phyloP scores from a whole-genome alignment of 1,139 yeast species.

The Suhomyces bribrorum region DNA sequence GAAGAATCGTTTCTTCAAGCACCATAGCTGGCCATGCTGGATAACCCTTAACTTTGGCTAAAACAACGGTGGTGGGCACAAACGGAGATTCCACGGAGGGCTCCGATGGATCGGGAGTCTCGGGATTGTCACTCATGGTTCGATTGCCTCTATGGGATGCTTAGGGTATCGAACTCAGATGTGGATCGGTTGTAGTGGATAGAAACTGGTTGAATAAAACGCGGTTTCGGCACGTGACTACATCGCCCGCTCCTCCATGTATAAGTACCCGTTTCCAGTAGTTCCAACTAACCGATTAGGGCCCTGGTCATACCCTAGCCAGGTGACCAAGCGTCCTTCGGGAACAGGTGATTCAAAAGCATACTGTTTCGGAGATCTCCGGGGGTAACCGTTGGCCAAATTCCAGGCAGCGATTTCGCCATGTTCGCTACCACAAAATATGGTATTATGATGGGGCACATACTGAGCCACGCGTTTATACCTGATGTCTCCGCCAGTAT shows the following conservation, averaged over 20 bases:
- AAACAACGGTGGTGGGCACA: slow-evolving; percentile 42
- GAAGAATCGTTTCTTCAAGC: slow-evolving; percentile 57
- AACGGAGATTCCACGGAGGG: not conserved
- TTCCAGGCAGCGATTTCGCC: slow-evolving; percentile 4
- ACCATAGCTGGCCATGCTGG: slow-evolving; percentile 86
- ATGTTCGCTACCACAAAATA: slow-evolving; percentile 5
- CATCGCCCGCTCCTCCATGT: slow-evolving; percentile 26
- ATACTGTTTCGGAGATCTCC: not conserved
- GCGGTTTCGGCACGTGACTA: not conserved
- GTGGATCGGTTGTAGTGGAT: too few relatives aligned
- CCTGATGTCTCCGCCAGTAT: not conserved
- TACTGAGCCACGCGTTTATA: slow-evolving; percentile 5
- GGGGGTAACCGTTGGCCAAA: slow-evolving; percentile 2
- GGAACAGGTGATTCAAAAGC: not conserved
- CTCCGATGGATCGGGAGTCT: slow-evolving; percentile 1
- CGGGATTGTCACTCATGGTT: slow-evolving; percentile 1
- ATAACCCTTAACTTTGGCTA: slow-evolving; percentile 76
- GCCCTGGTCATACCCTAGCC: slow-evolving; percentile 13
- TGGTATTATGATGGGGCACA: slow-evolving; percentile 3
- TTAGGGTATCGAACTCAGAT: too few relatives aligned
- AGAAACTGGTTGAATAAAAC: too few relatives aligned
- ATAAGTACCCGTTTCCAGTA: slow-evolving; percentile 24
- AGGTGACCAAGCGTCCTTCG: slow-evolving; percentile 4
- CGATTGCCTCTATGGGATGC: too few relatives aligned
- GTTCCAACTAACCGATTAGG: slow-evolving; percentile 21